A percentile compares a stretch with the other conserved stretches of the same genome.
These are phyloP conservation scores for Fusarium denticulatum DNA, from an alignment of 2,329 filamentous ascomycete species.

Conservation along the genomic window DNA sequence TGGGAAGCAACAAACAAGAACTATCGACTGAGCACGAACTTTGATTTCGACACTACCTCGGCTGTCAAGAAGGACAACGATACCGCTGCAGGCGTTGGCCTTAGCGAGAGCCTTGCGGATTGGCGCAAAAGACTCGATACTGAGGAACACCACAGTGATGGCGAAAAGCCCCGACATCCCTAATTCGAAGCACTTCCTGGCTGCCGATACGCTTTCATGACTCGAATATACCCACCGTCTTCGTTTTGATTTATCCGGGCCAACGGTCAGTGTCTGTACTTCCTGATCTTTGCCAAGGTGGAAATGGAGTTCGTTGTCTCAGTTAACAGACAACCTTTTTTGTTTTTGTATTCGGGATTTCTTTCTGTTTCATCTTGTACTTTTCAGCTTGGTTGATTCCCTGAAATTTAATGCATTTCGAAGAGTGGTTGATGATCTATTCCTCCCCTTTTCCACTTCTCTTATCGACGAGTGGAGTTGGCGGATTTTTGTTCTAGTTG, in stretches of 20 bases:
- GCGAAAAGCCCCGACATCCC: constrained; percentile 42
- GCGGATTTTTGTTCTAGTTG: constrained; percentile 33
- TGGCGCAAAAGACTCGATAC: constrained; percentile 82
- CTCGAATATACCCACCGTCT: constrained; percentile 48
- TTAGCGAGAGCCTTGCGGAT: constrained; percentile 79
- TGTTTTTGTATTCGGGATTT: constrained; percentile 26
- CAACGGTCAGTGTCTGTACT: constrained; percentile 40
- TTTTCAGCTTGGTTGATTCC: constrained; percentile 19
- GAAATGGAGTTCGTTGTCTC: constrained; percentile 43
- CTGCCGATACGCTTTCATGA: constrained; percentile 46
- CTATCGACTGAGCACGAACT: constrained; percentile 88
- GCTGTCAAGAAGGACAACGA: constrained; percentile 57
- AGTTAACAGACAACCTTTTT: constrained; percentile 21
- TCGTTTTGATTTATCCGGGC: constrained; percentile 36
- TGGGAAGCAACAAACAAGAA: constrained; percentile 98
- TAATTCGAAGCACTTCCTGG: constrained; percentile 38
- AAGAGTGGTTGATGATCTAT: constrained; percentile 3
- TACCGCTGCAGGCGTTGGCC: constrained; percentile 52
- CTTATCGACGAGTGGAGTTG: constrained; percentile 12
- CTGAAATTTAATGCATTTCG: constrained; percentile 25
- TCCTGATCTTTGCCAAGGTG: constrained; percentile 40
- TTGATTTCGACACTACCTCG: constrained; percentile 77
- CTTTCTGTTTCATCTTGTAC: constrained; percentile 20
- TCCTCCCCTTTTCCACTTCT: neutral
- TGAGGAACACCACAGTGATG: constrained; percentile 51